A percentile compares a stretch with the other conserved stretches of the same genome.
phyloP scores from a whole-genome alignment of 139 green algal species.

The Choricystis sp. region DNA sequence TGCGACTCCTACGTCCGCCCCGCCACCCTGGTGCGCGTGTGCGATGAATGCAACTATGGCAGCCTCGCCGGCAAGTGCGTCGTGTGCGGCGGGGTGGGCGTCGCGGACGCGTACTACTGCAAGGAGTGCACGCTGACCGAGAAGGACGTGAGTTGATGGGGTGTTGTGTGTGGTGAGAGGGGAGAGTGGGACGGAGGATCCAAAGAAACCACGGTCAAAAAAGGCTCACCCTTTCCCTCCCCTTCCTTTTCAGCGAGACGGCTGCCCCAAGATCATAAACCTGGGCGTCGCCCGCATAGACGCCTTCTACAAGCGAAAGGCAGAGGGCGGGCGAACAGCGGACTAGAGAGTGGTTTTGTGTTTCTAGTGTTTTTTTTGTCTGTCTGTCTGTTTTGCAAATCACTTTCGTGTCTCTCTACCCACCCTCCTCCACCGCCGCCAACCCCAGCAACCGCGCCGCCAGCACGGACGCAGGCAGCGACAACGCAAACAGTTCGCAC shows the following conservation, averaged over 20 bases:
- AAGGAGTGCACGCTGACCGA: slow-evolving; percentile 96
- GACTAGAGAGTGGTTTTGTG: neutral
- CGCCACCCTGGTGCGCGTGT: slow-evolving; percentile 88
- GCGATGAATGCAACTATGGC: slow-evolving; percentile 99
- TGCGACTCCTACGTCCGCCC: slow-evolving; percentile 95
- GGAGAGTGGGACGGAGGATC: neutral
- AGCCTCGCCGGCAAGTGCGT: slow-evolving; percentile 79
- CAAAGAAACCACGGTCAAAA: neutral
- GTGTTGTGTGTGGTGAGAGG: too few relatives aligned
- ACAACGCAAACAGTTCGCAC: neutral
- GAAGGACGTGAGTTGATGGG: slow-evolving; percentile 67
- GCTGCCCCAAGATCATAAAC: slow-evolving; percentile 99
- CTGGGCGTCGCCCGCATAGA: slow-evolving; percentile 89
- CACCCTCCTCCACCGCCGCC: too few relatives aligned
- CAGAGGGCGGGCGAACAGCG: neutral
- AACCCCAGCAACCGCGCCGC: neutral
- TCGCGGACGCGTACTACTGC: slow-evolving; percentile 99
- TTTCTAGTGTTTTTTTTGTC: too few relatives aligned
- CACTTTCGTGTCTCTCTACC: too few relatives aligned
- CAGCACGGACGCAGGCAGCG: neutral
- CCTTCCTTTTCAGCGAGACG: slow-evolving; percentile 60
- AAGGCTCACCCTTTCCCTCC: neutral
- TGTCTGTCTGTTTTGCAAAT: too few relatives aligned
- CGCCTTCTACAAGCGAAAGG: slow-evolving; percentile 65
- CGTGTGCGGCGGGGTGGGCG: slow-evolving; percentile 84